A percentile compares a stretch with the other conserved stretches of the same genome.
phyloP scores from a whole-genome alignment of 768 basidiomycete genomes.

The Suillus luteus region DNA sequence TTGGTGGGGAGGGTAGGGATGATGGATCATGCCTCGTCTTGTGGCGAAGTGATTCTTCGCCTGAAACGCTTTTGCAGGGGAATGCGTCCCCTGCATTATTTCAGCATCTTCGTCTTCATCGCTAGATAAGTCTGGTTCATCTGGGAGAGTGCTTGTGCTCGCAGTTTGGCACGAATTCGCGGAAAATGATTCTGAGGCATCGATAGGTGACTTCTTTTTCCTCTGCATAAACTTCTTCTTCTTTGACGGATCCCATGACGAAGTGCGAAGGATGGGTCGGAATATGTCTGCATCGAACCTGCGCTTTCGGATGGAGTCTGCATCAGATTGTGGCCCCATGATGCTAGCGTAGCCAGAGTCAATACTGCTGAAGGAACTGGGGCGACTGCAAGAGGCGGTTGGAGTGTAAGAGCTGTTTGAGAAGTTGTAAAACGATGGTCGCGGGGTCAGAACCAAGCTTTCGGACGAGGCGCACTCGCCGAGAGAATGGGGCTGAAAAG shows the following conservation, averaged over 20 bases:
- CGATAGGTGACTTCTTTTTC: conserved; percentile 25
- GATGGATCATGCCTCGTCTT: conserved; percentile 46
- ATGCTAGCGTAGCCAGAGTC: conserved; percentile 34
- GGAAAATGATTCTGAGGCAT: conserved; percentile 6
- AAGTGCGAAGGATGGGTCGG: conserved; percentile 11
- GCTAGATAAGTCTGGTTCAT: not conserved
- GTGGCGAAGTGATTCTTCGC: conserved; percentile 25
- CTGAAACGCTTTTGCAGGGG: conserved; percentile 27
- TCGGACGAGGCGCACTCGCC: conserved; percentile 16
- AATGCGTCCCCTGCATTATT: not conserved
- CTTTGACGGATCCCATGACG: conserved; percentile 20
- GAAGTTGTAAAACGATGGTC: conserved; percentile 21
- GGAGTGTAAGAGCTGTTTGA: conserved; percentile 9
- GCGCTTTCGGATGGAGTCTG: conserved; percentile 12
- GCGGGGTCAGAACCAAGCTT: conserved; percentile 22
- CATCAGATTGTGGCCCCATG: conserved; percentile 26
- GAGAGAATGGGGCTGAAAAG: conserved; percentile 18
- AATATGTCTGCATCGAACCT: conserved; percentile 17
- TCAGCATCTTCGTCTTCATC: not conserved
- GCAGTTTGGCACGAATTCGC: not conserved
- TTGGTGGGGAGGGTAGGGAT: conserved; percentile 50
- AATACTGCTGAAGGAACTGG: conserved; percentile 24
- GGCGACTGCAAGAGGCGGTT: conserved; percentile 17
- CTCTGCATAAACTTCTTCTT: conserved; percentile 23
- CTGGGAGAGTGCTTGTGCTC: not conserved